These are phyloP conservation scores for Dactylellina sp. DNA, from an alignment of 2,329 filamentous ascomycete genomes.

Conservation along the genomic window DNA sequence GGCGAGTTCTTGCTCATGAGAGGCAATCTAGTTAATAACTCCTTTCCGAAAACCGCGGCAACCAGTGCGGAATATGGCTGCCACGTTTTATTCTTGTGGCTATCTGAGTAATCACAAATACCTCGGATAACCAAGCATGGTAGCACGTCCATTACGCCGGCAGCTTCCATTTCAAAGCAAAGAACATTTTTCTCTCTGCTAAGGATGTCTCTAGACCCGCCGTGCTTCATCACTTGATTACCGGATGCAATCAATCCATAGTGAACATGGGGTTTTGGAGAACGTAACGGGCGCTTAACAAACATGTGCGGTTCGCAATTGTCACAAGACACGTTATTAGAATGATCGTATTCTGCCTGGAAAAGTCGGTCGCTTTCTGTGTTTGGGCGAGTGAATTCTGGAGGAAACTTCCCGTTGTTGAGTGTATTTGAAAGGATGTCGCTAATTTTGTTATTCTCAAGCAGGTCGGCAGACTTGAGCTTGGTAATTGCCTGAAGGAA, in stretches of 20 bases:
- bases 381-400: slow-evolving; percentile 5
- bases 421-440: neutral
- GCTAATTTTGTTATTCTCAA: neutral
- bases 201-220: slow-evolving; percentile 22
- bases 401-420: neutral
- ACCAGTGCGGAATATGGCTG: slow-evolving; percentile 26
- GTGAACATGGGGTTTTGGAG: neutral
- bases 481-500: slow-evolving; percentile 4
- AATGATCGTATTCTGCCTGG: slow-evolving; percentile 23
- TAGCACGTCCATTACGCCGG: slow-evolving; percentile 56
- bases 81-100: slow-evolving; percentile 34
- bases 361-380: slow-evolving; percentile 24
- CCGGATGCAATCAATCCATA: slow-evolving; percentile 15
- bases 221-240: slow-evolving; percentile 52
- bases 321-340: slow-evolving; percentile 20
- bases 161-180: slow-evolving; percentile 62
- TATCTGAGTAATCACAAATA: slow-evolving; percentile 30
- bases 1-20: no score
- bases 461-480: neutral
- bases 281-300: neutral
- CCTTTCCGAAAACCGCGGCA: slow-evolving; percentile 25
- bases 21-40: neutral
- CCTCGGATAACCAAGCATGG: slow-evolving; percentile 23
- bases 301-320: neutral
- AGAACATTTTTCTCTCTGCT: slow-evolving; percentile 19